Evolutionary conservation across 192 early-diverging fungal species (phyloP).

Genomic region (Diversispora epigaea): DNA sequence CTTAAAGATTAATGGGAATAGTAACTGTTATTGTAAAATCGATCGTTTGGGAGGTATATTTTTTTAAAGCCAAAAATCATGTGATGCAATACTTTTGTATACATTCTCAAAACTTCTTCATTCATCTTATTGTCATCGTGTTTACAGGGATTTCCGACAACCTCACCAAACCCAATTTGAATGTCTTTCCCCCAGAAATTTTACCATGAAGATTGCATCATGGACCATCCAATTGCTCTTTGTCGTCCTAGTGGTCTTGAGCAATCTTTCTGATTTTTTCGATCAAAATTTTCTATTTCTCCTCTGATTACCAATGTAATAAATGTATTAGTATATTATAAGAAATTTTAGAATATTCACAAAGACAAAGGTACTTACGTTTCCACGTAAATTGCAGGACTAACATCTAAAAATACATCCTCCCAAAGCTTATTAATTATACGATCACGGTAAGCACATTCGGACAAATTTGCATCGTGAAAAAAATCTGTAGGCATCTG

Average conservation of each 20-base stretch:
- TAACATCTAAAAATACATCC: not conserved
- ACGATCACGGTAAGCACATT: conserved; percentile 1
- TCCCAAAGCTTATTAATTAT: conserved; percentile 1
- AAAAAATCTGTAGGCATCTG: not conserved
- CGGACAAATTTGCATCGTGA: not conserved
- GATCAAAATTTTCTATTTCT: conserved; percentile 17
- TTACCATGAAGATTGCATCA: not conserved
- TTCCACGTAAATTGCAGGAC: not conserved
- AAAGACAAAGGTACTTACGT: not conserved
- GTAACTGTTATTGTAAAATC: too few species aligned
- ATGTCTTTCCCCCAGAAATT: not conserved
- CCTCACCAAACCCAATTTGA: not conserved
- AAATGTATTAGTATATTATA: conserved; percentile 5
- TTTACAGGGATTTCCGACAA: not conserved
- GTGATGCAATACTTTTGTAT: too few species aligned
- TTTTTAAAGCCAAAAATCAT: too few species aligned
- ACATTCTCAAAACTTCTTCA: too few species aligned
- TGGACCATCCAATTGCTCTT: conserved; percentile 11
- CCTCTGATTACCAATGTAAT: not conserved
- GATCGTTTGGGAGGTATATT: too few species aligned
- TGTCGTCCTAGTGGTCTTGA: not conserved
- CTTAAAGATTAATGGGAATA: too few species aligned
- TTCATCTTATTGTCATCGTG: not conserved
- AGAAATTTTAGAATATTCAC: not conserved
- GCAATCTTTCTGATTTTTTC: not conserved